Evolutionary conservation across 2,329 filamentous ascomycete species (phyloP).

Genomic region (Penicillium sp.): DNA sequence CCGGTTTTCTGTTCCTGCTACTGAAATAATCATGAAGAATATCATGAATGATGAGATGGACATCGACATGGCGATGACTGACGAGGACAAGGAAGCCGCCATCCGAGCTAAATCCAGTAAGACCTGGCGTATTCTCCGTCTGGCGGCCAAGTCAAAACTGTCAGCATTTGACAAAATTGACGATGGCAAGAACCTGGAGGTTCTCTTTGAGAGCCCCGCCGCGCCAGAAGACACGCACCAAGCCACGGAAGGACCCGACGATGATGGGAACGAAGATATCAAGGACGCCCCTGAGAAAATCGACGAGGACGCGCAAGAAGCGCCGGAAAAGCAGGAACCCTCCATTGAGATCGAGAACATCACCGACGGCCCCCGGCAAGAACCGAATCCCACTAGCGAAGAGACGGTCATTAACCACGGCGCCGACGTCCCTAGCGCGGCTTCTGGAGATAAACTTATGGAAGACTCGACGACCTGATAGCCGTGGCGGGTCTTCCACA

Average conservation of each 20-base stretch:
- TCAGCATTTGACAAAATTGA: slow-evolving; percentile 84
- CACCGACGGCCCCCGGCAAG: slow-evolving; percentile 9
- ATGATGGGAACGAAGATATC: not conserved
- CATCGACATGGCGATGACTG: slow-evolving; percentile 73
- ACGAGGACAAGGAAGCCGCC: slow-evolving; percentile 59
- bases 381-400: not conserved
- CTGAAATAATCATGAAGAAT: slow-evolving; percentile 68
- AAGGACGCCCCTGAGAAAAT: not conserved
- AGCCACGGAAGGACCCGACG: slow-evolving; percentile 5
- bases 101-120: slow-evolving; percentile 80
- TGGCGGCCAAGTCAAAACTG: slow-evolving; percentile 73
- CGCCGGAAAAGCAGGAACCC: not conserved
- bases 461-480: slow-evolving; percentile 16
- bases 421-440: slow-evolving; percentile 11
- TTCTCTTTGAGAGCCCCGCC: slow-evolving; percentile 44
- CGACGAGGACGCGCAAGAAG: not conserved
- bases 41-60: slow-evolving; percentile 83
- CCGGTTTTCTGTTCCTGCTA: slow-evolving; percentile 67
- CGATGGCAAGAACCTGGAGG: slow-evolving; percentile 68
- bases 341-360: slow-evolving; percentile 6
- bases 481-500: slow-evolving; percentile 5
- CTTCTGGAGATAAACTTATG: slow-evolving; percentile 10
- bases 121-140: slow-evolving; percentile 82
- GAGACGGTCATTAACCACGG: slow-evolving; percentile 5
- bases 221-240: slow-evolving; percentile 10